These are phyloP conservation scores for Polychaeton citri DNA, from an alignment of 2,329 filamentous ascomycete species.

Conservation along the genomic window DNA sequence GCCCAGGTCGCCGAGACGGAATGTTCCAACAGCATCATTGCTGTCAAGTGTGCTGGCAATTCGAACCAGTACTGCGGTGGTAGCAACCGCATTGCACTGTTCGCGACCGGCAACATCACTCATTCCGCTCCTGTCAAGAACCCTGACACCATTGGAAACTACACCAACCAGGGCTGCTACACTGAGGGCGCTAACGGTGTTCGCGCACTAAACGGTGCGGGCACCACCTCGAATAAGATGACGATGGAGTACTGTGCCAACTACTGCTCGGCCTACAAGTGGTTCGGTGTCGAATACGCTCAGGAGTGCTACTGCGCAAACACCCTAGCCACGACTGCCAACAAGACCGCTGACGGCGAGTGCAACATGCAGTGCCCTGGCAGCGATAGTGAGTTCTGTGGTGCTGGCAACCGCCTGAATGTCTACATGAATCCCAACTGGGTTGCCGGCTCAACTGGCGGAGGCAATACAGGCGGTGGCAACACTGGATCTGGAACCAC, in stretches of 20 bases:
- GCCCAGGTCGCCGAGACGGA: conserved; percentile 17
- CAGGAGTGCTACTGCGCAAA: conserved; percentile 23
- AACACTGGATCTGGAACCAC: conserved; percentile 1
- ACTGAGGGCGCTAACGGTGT: conserved; percentile 13
- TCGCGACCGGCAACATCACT: conserved; percentile 13
- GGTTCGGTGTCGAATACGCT: conserved; percentile 26
- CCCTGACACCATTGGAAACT: conserved; percentile 15
- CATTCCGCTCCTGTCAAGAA: conserved; percentile 11
- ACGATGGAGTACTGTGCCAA: conserved; percentile 26
- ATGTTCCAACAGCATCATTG: conserved; percentile 8
- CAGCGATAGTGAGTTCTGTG: conserved; percentile 16
- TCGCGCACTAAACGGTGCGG: conserved; percentile 14
- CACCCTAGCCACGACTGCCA: conserved; percentile 8
- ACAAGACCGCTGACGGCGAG: conserved; percentile 6
- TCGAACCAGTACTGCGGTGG: conserved; percentile 18
- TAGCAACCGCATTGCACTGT: conserved; percentile 19
- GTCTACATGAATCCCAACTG: conserved; percentile 13
- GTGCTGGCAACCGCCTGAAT: conserved; percentile 14
- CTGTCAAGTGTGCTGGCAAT: conserved; percentile 18
- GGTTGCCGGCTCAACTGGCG: conserved; percentile 5
- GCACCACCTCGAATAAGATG: conserved; percentile 19
- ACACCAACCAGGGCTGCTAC: conserved; percentile 17
- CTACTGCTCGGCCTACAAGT: conserved; percentile 23
- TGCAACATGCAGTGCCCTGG: conserved; percentile 18
- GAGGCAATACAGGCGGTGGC: conserved; percentile 2